phyloP scores from a whole-genome alignment of 108 stramenopile species.

The Conticribra guillardii region DNA sequence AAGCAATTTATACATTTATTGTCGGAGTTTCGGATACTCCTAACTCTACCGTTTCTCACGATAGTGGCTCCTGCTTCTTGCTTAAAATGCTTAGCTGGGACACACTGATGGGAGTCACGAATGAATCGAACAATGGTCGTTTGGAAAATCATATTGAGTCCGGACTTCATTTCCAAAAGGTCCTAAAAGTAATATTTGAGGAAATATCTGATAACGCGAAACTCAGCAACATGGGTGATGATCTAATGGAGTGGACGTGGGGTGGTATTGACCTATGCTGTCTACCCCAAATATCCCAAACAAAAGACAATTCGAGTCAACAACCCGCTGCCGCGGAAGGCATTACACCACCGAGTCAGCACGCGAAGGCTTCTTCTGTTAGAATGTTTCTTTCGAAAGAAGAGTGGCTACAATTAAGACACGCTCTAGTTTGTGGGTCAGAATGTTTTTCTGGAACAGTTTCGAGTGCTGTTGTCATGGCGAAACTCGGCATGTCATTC shows the following conservation, averaged over 20 bases:
- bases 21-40: constrained; percentile 34
- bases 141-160: constrained; percentile 7
- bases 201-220: constrained; percentile 8
- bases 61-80: constrained; percentile 51
- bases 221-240: not conserved
- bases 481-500: constrained; percentile 30
- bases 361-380: constrained; percentile 34
- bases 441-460: constrained; percentile 42
- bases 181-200: constrained; percentile 59
- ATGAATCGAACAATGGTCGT: not conserved
- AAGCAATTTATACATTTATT: constrained; percentile 81
- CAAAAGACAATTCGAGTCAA: not conserved
- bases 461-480: constrained; percentile 29
- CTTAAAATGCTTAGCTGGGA: constrained; percentile 80
- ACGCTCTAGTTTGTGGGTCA: constrained; percentile 20
- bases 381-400: constrained; percentile 36
- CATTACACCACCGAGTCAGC: not conserved
- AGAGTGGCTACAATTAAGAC: constrained; percentile 42
- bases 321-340: not conserved
- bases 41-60: constrained; percentile 7
- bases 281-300: constrained; percentile 28
- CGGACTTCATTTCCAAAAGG: constrained; percentile 28
- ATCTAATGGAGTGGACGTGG: constrained; percentile 62
- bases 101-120: constrained; percentile 48
- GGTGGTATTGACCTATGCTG: constrained; percentile 80